A percentile compares a stretch with the other conserved stretches of the same genome.
phyloP scores from a whole-genome alignment of 108 stramenopile species.

The Cyclotella choctawhatcheeana region DNA sequence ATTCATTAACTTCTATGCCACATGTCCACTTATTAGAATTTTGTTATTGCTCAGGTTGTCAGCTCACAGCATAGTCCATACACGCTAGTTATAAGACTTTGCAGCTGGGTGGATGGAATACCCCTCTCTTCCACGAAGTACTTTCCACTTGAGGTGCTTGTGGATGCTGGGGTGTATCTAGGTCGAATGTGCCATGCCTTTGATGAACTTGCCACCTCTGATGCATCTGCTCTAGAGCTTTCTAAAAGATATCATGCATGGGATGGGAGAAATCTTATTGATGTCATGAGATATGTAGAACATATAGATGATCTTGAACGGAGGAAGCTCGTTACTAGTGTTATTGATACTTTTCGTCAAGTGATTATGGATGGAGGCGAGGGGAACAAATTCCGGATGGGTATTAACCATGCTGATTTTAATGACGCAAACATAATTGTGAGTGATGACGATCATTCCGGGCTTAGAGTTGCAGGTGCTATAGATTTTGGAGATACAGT shows the following conservation, averaged over 20 bases:
- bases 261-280: constrained; percentile 79
- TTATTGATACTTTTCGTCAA: constrained; percentile 73
- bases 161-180: constrained; percentile 75
- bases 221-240: constrained; percentile 30
- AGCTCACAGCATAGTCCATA: constrained; percentile 67
- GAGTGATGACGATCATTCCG: constrained; percentile 48
- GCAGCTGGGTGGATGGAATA: constrained; percentile 75
- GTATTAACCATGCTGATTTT: constrained; percentile 77
- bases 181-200: constrained; percentile 65
- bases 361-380: constrained; percentile 60
- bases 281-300: constrained; percentile 60
- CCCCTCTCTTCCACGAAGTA: constrained; percentile 61
- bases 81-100: constrained; percentile 67
- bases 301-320: constrained; percentile 62
- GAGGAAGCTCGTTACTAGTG: constrained; percentile 58
- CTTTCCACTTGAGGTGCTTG: constrained; percentile 75
- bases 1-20: background rate
- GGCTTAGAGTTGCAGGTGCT: constrained; percentile 66
- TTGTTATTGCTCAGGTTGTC: constrained; percentile 12
- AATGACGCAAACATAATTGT: constrained; percentile 91
- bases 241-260: constrained; percentile 82
- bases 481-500: constrained; percentile 93
- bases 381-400: constrained; percentile 51
- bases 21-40: background rate
- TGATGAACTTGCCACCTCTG: constrained; percentile 51